Evolutionary conservation across 352 stramenopile genomes (phyloP), one percentile per base, ranked within the genome.

Genomic region (Phytophthora colocasiae): DNA sequence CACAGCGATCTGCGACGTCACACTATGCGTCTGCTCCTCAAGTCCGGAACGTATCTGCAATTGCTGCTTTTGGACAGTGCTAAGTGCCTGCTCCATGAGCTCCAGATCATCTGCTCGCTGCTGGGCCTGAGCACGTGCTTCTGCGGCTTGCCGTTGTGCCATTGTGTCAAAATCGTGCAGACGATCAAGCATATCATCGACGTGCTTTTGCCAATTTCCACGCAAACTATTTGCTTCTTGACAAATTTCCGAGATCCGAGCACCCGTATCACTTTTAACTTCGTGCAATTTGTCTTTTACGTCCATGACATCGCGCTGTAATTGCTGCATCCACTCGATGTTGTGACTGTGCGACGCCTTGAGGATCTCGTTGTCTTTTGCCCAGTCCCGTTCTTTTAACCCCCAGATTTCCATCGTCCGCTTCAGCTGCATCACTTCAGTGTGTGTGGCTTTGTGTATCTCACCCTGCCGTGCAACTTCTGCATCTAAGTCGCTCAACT

Each of bases 301-400:
- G 38, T 92, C 83, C 73, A 91, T 91, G 19, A 90, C 80, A 40
- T 95, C 86, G 6, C 86, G 83, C 53, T 95, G 86, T 52, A 95
- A 63, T 67, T 92, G 80, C 53, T 95, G 86, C 86, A 95, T 95
- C 86, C 86, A 95, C 71, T 95, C 86, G 36, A 93, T 56, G 52
- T 95, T 91, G 66, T 93, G 86, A 38, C 68, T 80, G 58, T 95
- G 86, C n/a, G 82, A 91, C 1, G 82, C 75, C 58, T 95, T 95
- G 27, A 93, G 73, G 48, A 95, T 90, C 61, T 95, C 86, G 36
- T 93, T 93, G 54, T 95, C 86, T 62, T 95, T 95, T 15, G 84
- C 84, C 84, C 86, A 95, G 59, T 95, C 84, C 22, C 86, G 80
- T 75, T 95, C 86, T 49, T 95, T 95, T 1, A 91, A 44, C 12